Evolutionary conservation across 2,329 filamentous ascomycete species (phyloP).

Genomic region (Lasiodiplodia hormozganensis): DNA sequence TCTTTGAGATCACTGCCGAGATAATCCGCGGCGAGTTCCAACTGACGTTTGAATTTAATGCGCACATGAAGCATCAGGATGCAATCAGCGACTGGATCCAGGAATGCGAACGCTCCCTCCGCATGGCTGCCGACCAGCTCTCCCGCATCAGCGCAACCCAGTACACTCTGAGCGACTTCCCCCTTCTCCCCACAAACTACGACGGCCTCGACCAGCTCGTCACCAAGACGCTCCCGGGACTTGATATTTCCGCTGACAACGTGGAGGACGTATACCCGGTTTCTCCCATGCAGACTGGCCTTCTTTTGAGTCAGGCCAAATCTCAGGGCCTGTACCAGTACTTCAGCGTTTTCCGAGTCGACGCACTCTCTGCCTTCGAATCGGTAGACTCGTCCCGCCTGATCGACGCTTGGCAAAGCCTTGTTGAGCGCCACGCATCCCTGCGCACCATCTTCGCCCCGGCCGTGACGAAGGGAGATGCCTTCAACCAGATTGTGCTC

Average conservation of each 20-base stretch:
- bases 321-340: slow-evolving; percentile 9
- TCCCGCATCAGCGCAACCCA: neutral
- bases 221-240: neutral
- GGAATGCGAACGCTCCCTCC: slow-evolving; percentile 46
- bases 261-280: slow-evolving; percentile 28
- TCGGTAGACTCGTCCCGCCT: slow-evolving; percentile 38
- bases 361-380: neutral
- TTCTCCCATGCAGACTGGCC: slow-evolving; percentile 26
- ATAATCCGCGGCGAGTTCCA: slow-evolving; percentile 56
- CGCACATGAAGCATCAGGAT: slow-evolving; percentile 55
- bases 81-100: slow-evolving; percentile 53
- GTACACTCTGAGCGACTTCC: slow-evolving; percentile 11
- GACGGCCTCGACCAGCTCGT: neutral
- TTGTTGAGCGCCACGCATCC: slow-evolving; percentile 44
- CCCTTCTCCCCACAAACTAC: slow-evolving; percentile 2
- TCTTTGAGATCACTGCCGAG: slow-evolving; percentile 61
- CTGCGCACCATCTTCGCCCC: slow-evolving; percentile 45
- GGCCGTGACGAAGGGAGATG: slow-evolving; percentile 39
- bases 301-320: slow-evolving; percentile 23
- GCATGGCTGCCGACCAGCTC: slow-evolving; percentile 37
- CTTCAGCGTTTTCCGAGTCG: slow-evolving; percentile 6
- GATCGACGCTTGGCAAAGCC: slow-evolving; percentile 44
- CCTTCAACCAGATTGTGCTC: slow-evolving; percentile 42
- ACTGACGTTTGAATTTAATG: slow-evolving; percentile 60
- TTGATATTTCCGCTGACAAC: slow-evolving; percentile 34